Percentiles rank a stretch among this genome's conserved stretches.
Conservation (phyloP, 257 asterid genomes). For the Solanum pimpinellifolium region DNA sequence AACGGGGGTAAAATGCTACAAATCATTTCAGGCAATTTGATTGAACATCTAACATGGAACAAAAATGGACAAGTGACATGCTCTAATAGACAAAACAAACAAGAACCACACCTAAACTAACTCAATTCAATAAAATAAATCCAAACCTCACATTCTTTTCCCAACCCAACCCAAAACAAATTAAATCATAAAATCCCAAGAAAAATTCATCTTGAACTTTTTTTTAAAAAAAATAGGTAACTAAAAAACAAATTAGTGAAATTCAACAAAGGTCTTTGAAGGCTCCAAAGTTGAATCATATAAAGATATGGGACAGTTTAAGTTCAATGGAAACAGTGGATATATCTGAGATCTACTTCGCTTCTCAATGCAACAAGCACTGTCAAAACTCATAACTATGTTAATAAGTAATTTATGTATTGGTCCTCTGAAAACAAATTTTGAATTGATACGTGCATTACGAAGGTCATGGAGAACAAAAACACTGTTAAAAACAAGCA, state of each 20-base stretch:
- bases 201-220: constrained; percentile 25
- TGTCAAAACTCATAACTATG: not conserved
- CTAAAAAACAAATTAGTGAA: not conserved
- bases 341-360: not conserved
- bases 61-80: not conserved
- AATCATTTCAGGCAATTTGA: not conserved
- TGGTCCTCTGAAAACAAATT: not conserved
- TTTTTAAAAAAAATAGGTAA: no score
- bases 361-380: not conserved
- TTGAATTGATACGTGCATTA: not conserved
- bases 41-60: not conserved
- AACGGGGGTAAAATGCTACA: not conserved
- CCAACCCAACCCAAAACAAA: not conserved
- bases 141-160: not conserved
- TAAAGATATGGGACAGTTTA: constrained; percentile 62
- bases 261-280: constrained; percentile 62
- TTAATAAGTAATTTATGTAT: not conserved
- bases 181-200: not conserved
- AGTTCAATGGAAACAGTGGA: constrained; percentile 1
- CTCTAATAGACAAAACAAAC: not conserved
- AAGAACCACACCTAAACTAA: not conserved
- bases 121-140: not conserved
- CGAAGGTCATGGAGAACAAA: not conserved
- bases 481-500: not conserved
- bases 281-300: constrained; percentile 61